A percentile compares a stretch with the other conserved stretches of the same genome.
Conservation (phyloP, 768 basidiomycete genomes). For the Lactifluus subvellereus region DNA sequence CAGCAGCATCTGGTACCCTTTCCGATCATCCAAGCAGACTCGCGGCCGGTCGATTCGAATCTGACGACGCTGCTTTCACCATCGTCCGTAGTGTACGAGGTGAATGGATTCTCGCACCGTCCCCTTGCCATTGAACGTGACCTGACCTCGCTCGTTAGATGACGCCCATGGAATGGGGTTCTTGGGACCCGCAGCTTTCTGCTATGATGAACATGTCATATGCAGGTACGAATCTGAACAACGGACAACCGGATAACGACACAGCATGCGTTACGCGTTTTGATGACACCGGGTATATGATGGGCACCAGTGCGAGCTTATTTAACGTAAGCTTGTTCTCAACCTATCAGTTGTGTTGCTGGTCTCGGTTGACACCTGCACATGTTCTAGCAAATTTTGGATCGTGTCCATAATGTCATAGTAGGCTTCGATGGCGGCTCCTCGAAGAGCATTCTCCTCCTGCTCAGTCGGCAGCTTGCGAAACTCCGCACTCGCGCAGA, state of each 20-base stretch:
- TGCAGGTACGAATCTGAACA: conserved; percentile 57
- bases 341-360: background rate
- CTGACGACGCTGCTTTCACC: conserved; percentile 36
- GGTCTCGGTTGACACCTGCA: background rate
- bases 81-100: conserved; percentile 53
- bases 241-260: conserved; percentile 49
- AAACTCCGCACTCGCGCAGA: conserved; percentile 48
- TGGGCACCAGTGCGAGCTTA: conserved; percentile 67
- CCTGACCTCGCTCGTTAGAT: conserved; percentile 35
- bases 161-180: conserved; percentile 62
- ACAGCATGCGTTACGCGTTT: conserved; percentile 67
- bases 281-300: conserved; percentile 67
- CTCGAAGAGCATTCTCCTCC: conserved; percentile 39
- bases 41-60: conserved; percentile 43
- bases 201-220: conserved; percentile 60
- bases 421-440: conserved; percentile 35
- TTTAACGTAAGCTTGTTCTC: conserved; percentile 45
- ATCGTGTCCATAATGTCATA: conserved; percentile 41
- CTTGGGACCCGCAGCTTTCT: conserved; percentile 66
- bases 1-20: conserved; percentile 49
- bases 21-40: conserved; percentile 59
- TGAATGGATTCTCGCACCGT: conserved; percentile 28
- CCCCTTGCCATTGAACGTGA: background rate
- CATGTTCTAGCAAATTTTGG: conserved; percentile 41
- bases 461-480: conserved; percentile 43